phyloP scores from a whole-genome alignment of 1,284 basidiomycete genomes.

The Bjerkandera adusta region DNA sequence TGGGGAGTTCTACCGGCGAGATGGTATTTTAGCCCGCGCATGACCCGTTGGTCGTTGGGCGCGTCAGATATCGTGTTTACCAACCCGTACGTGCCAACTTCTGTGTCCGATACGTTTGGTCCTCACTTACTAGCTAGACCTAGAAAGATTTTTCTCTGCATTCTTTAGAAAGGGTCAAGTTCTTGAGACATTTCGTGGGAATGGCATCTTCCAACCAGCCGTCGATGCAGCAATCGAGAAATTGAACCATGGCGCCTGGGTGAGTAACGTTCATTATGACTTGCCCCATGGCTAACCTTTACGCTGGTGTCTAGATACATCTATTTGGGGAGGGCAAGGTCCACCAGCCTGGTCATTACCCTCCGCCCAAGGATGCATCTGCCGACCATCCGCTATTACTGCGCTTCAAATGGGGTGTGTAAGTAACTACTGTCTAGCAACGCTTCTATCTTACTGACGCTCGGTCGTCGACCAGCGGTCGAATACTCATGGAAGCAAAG shows the following conservation, averaged over 20 bases:
- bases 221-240: conserved; percentile 81
- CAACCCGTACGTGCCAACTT: conserved; percentile 64
- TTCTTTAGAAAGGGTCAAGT: conserved; percentile 94
- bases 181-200: conserved; percentile 88
- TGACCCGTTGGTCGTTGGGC: conserved; percentile 82
- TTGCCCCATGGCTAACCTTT: neutral
- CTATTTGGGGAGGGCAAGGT: conserved; percentile 94
- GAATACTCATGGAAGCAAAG: conserved; percentile 80
- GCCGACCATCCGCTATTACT: conserved; percentile 45
- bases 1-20: conserved; percentile 79
- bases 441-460: too few relatives aligned
- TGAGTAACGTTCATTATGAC: conserved; percentile 34
- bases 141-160: conserved; percentile 67
- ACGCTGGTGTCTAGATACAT: conserved; percentile 73
- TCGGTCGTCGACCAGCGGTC: conserved; percentile 61
- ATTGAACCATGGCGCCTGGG: conserved; percentile 84
- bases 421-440: too few relatives aligned
- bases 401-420: conserved; percentile 97
- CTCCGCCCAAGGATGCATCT: too few relatives aligned
- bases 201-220: conserved; percentile 88
- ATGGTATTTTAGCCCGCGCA: conserved; percentile 57
- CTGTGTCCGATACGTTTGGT: conserved; percentile 23
- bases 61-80: conserved; percentile 97
- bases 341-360: conserved; percentile 58
- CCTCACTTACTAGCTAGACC: conserved; percentile 13